These are phyloP conservation scores for Rachicladosporium sp. DNA, from an alignment of 2,329 filamentous ascomycete genomes.

Conservation along the genomic window DNA sequence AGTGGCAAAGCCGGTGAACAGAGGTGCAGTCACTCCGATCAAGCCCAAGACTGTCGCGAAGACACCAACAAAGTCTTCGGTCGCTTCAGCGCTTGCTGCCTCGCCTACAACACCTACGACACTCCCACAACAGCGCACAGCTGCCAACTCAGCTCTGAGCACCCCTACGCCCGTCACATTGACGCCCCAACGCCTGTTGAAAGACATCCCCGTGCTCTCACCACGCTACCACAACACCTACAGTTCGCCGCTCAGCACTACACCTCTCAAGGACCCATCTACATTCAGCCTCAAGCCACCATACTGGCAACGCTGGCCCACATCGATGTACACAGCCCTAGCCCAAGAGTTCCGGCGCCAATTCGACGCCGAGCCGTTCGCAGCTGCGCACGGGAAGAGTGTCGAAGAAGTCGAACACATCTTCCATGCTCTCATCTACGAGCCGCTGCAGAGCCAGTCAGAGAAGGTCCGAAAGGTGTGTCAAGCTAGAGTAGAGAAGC, in stretches of 20 bases:
- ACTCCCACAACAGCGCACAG: background rate
- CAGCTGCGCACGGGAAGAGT: conserved; percentile 6
- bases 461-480: conserved; percentile 7
- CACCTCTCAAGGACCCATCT: conserved; percentile 4
- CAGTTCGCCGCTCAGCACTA: background rate
- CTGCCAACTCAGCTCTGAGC: background rate
- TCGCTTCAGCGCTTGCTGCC: too few species aligned
- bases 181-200: background rate
- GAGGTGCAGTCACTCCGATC: too few species aligned
- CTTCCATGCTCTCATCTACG: conserved; percentile 8
- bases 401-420: conserved; percentile 13
- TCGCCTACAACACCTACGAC: background rate
- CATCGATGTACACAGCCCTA: conserved; percentile 7
- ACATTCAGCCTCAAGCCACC: conserved; percentile 13
- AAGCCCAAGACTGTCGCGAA: too few species aligned
- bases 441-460: conserved; percentile 10
- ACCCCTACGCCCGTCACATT: background rate
- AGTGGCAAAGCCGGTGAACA: too few species aligned
- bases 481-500: conserved; percentile 8
- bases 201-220: conserved; percentile 1
- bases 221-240: conserved; percentile 1
- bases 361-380: conserved; percentile 10
- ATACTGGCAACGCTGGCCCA: conserved; percentile 13
- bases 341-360: conserved; percentile 6
- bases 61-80: too few species aligned